Conservation (phyloP, 805 yeast genomes). For the Brettanomyces bruxellensis region DNA sequence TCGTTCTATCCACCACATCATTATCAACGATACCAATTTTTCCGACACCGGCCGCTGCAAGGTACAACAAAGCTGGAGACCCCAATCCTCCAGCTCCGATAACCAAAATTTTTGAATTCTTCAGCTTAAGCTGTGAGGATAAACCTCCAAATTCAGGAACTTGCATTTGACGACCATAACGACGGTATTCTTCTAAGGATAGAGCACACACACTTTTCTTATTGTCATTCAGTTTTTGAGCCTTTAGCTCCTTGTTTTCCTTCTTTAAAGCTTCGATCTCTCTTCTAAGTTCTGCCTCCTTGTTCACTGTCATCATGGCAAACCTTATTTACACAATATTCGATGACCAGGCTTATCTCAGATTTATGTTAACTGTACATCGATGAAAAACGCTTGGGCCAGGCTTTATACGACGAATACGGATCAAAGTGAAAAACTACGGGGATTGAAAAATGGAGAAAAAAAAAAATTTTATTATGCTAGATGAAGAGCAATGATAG, state of each 20-base stretch:
- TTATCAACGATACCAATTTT: slow-evolving; percentile 78
- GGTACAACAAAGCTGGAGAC: slow-evolving; percentile 78
- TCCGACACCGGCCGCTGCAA: slow-evolving; percentile 86
- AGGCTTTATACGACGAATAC: too few species aligned
- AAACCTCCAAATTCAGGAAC: slow-evolving; percentile 65
- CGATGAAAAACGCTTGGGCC: too few species aligned
- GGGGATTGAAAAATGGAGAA: neutral
- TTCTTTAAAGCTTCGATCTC: neutral
- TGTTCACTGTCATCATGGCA: too few species aligned
- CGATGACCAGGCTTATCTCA: too few species aligned
- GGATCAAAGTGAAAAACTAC: too few species aligned
- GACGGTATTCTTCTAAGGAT: slow-evolving; percentile 55
- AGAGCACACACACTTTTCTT: neutral
- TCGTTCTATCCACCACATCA: slow-evolving; percentile 77
- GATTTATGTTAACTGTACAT: too few species aligned
- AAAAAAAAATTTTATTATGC: neutral
- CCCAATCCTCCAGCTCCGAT: slow-evolving; percentile 98
- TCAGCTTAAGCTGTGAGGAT: slow-evolving; percentile 50
- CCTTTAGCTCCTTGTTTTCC: neutral
- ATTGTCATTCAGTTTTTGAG: neutral
- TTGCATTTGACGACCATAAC: slow-evolving; percentile 94
- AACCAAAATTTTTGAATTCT: slow-evolving; percentile 53
- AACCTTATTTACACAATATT: too few species aligned
- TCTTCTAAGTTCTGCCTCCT: neutral
- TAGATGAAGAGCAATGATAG: too few species aligned